phyloP scores from a whole-genome alignment of 495 filamentous ascomycete genomes.

The Penicillium salamii region DNA sequence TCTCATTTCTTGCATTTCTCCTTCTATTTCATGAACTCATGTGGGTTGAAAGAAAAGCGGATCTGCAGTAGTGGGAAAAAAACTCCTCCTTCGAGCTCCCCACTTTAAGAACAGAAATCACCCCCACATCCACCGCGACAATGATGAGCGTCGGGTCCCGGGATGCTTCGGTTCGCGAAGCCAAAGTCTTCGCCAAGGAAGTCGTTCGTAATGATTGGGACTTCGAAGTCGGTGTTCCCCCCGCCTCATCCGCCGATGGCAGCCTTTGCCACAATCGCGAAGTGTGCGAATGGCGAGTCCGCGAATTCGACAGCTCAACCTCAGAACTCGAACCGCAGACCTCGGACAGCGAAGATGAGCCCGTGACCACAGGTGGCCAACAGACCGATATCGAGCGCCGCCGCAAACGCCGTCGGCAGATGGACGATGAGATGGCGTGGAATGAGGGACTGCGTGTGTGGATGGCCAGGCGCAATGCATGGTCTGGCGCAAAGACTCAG shows the following conservation, averaged over 20 bases:
- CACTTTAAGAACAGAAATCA: slow-evolving; percentile 1
- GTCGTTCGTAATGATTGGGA: slow-evolving; percentile 45
- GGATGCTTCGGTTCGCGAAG: slow-evolving; percentile 43
- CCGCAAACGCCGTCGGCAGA: slow-evolving; percentile 52
- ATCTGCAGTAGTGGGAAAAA: slow-evolving; percentile 5
- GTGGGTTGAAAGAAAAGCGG: background rate
- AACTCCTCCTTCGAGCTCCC: slow-evolving; percentile 6
- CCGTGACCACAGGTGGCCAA: background rate
- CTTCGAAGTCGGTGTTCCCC: slow-evolving; percentile 24
- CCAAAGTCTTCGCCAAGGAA: slow-evolving; percentile 40
- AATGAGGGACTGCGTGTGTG: slow-evolving; percentile 79
- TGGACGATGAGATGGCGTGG: slow-evolving; percentile 77
- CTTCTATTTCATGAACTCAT: background rate
- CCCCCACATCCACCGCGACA: slow-evolving; percentile 2
- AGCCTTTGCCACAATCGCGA: slow-evolving; percentile 27
- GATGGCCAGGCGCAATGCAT: slow-evolving; percentile 71
- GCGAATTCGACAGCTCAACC: slow-evolving; percentile 42
- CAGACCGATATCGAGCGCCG: slow-evolving; percentile 47
- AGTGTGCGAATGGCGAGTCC: slow-evolving; percentile 40
- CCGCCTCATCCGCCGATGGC: slow-evolving; percentile 20
- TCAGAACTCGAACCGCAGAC: slow-evolving; percentile 41
- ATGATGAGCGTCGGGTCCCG: slow-evolving; percentile 32
- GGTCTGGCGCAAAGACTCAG: slow-evolving; percentile 69
- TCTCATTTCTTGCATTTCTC: too few species aligned
- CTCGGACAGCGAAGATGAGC: slow-evolving; percentile 23